Conservation (phyloP, 2,329 filamentous ascomycete genomes). For the Microcera coccophila region DNA sequence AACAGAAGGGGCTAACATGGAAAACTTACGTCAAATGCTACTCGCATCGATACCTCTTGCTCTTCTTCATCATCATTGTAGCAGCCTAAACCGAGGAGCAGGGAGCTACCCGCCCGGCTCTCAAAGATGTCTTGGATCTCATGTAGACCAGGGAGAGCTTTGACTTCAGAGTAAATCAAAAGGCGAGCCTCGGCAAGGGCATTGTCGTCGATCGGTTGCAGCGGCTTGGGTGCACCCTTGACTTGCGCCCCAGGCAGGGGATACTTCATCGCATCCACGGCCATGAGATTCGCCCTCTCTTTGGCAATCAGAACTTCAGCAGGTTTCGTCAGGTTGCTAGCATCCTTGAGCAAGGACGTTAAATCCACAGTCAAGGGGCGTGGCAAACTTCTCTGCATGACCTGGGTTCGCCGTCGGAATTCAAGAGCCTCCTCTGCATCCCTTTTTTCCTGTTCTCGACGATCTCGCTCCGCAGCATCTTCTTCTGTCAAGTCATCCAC, state of each 20-base stretch:
- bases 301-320: conserved; percentile 66
- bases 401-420: conserved; percentile 78
- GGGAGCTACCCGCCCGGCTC: conserved; percentile 48
- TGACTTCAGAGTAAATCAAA: conserved; percentile 69
- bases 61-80: conserved; percentile 74
- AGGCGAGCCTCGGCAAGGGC: conserved; percentile 71
- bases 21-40: conserved; percentile 67
- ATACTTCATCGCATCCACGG: conserved; percentile 73
- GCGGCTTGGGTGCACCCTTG: conserved; percentile 54
- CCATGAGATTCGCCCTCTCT: conserved; percentile 76
- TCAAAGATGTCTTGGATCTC: conserved; percentile 54
- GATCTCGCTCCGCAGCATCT: conserved; percentile 69
- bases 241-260: conserved; percentile 66
- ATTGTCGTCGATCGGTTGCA: conserved; percentile 66
- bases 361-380: conserved; percentile 72
- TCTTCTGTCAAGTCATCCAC: conserved; percentile 50
- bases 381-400: conserved; percentile 81
- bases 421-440: conserved; percentile 74
- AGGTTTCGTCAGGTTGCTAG: conserved; percentile 57
- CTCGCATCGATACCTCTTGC: conserved; percentile 57
- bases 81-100: conserved; percentile 75
- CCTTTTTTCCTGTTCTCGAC: conserved; percentile 67
- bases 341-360: conserved; percentile 60
- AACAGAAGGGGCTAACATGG: too few relatives aligned
- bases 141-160: conserved; percentile 44